Base-by-base conservation (phyloP, 352 stramenopile species). In the Globisporangium orthogonon region DNA sequence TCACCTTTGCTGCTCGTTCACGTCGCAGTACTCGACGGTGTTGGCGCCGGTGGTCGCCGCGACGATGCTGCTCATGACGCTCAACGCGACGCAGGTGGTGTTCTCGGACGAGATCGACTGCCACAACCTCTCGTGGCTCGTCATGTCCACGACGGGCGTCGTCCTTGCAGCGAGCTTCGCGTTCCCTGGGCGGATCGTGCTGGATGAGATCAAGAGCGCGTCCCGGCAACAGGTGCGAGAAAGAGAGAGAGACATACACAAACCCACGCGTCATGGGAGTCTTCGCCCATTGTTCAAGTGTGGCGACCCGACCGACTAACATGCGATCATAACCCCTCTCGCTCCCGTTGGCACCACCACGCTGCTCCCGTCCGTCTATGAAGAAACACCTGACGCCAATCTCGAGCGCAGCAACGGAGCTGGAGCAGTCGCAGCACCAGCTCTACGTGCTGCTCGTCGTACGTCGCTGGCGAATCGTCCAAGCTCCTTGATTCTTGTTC, bases 361-460 rank as follows among this genome's bases (percentile, higher is more conserved):
- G 9, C 7, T 40, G 37, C 44, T 40, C 9, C 13, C 4, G 7
- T 10, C 13, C 4, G 7, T 10, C 35, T 40, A 10, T 73, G 61
- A 63, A 73, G 62, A 78, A 76, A 52, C 77, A 68, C 45, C 52
- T 81, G n/a, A 53, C 59, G 13, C 30, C 50, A 1, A 53, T 72
- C 28, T 76, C 70, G 0, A 52, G 52, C 11, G 58, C 67, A 6
- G 56, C 77, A 15, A 64, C 58, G 6, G 79, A 90, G 62, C 56
- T 90, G 31, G 73, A 87, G 58, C 75, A 87, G 53, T 85, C 77
- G 37, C 74, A 90, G 43, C 68, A 84, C 39, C 79, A 87, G 52
- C 71, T 90, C 2, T 90, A 78, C 75, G 60, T 76, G 13, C 75
- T 89, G 2, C 54, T 89, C 35, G 58, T 87, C 49, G 79, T 90